Percentiles rank a stretch among this genome's conserved stretches.
Conservation (phyloP, 1,139 yeast genomes). For the Lodderomyces parapsilosis region DNA sequence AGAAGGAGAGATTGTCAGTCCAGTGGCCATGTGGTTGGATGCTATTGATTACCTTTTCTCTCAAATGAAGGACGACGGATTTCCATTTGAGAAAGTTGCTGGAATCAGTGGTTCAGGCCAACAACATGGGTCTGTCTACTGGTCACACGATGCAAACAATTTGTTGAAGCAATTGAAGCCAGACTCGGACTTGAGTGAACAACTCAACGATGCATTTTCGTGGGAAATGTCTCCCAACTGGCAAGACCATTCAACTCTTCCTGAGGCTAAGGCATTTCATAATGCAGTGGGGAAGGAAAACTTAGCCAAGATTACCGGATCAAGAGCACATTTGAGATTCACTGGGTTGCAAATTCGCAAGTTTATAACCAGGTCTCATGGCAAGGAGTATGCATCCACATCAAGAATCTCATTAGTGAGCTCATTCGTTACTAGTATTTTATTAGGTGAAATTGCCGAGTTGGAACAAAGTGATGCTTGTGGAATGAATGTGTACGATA, state of each 20-base stretch:
- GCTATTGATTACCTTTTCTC: conserved; percentile 67
- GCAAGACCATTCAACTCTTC: conserved; percentile 89
- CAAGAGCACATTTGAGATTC: conserved; percentile 85
- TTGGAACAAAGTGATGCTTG: conserved; percentile 87
- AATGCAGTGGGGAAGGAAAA: conserved; percentile 54
- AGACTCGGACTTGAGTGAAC: conserved; percentile 36
- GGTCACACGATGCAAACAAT: conserved; percentile 54
- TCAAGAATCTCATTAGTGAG: conserved; percentile 71
- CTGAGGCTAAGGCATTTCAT: conserved; percentile 66
- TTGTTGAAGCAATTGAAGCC: conserved; percentile 33
- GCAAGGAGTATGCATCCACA: conserved; percentile 56
- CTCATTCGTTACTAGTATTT: conserved; percentile 70
- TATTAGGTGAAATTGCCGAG: conserved; percentile 61
- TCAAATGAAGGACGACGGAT: conserved; percentile 49
- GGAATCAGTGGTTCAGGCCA: conserved; percentile 88
- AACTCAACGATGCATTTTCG: conserved; percentile 53
- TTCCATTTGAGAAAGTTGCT: conserved; percentile 60
- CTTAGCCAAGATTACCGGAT: conserved; percentile 73
- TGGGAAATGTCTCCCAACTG: conserved; percentile 79
- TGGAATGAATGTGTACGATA: conserved; percentile 86
- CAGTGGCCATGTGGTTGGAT: conserved; percentile 87
- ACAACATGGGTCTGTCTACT: conserved; percentile 88
- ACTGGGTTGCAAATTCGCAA: conserved; percentile 89
- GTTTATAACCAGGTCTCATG: conserved; percentile 52
- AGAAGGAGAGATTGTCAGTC: conserved; percentile 62